Evolutionary conservation across 1,139 yeast genomes (phyloP).

Genomic region (Yarrowia galli): DNA sequence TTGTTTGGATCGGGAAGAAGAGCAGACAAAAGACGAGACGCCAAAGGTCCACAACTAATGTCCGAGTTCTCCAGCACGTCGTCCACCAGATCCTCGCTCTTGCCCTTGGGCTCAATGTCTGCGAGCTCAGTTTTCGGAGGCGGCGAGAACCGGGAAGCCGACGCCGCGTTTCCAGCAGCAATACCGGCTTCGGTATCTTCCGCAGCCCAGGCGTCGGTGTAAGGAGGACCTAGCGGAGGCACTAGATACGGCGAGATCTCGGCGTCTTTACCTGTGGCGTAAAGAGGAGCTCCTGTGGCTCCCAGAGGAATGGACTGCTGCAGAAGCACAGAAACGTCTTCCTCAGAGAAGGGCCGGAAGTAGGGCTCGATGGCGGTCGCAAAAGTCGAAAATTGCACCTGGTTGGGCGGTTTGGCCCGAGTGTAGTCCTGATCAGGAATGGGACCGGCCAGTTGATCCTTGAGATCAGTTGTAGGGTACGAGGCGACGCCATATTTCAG

Average conservation of each 20-base stretch:
- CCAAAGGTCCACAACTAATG: constrained; percentile 90
- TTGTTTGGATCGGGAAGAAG: constrained; percentile 61
- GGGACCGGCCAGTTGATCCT: constrained; percentile 81
- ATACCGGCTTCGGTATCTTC: constrained; percentile 62
- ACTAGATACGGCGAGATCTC: constrained; percentile 56
- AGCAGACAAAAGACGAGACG: constrained; percentile 85
- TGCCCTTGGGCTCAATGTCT: constrained; percentile 60
- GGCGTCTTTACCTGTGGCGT: constrained; percentile 45
- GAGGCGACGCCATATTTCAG: constrained; percentile 87
- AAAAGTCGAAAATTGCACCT: constrained; percentile 90
- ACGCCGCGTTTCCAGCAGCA: constrained; percentile 52
- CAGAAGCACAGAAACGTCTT: constrained; percentile 77
- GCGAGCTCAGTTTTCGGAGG: constrained; percentile 41
- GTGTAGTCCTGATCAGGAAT: constrained; percentile 90
- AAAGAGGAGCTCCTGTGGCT: constrained; percentile 39
- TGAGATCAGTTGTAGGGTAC: constrained; percentile 80
- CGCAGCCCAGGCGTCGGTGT: constrained; percentile 84
- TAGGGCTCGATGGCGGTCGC: constrained; percentile 85
- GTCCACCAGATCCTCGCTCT: constrained; percentile 66
- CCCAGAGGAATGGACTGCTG: constrained; percentile 54
- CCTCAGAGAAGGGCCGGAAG: constrained; percentile 77
- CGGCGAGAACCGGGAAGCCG: constrained; percentile 45
- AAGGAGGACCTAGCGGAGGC: constrained; percentile 84
- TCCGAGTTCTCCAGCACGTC: constrained; percentile 72
- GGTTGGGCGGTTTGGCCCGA: constrained; percentile 84